Conservation (phyloP, 2,329 filamentous ascomycete genomes). For the Sporothrix brasiliensis region DNA sequence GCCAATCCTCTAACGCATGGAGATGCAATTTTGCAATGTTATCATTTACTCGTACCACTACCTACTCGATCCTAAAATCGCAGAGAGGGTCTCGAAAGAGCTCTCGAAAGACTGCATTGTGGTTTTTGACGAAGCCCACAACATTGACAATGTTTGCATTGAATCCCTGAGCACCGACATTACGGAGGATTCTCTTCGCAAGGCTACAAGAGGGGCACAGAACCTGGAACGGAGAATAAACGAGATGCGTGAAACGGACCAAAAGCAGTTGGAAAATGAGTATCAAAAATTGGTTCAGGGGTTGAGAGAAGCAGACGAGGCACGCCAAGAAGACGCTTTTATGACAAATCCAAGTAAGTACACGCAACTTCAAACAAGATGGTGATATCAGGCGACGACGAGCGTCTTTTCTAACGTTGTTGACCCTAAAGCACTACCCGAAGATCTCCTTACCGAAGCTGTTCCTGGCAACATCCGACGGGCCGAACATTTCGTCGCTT, state of each 20-base stretch:
- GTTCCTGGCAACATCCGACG: conserved; percentile 94
- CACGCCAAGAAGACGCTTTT: conserved; percentile 89
- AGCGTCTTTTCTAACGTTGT: not conserved
- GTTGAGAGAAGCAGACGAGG: conserved; percentile 82
- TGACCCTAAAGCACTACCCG: conserved; percentile 66
- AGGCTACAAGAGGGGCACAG: conserved; percentile 84
- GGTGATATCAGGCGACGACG: too few relatives aligned
- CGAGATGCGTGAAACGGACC: conserved; percentile 95
- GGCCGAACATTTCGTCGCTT: conserved; percentile 94
- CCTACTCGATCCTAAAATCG: conserved; percentile 95
- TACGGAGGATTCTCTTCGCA: conserved; percentile 90
- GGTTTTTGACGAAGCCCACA: conserved; percentile 98
- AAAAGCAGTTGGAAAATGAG: conserved; percentile 90
- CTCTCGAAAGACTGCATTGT: conserved; percentile 98
- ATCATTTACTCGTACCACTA: conserved; percentile 99
- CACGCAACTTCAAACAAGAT: too few relatives aligned
- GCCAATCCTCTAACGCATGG: not conserved
- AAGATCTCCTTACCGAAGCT: conserved; percentile 92
- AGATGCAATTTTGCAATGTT: conserved; percentile 99
- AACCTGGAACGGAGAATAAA: conserved; percentile 89
- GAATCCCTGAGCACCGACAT: conserved; percentile 96
- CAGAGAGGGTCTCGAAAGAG: conserved; percentile 76
- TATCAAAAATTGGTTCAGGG: conserved; percentile 96
- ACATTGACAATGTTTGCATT: conserved; percentile 99
- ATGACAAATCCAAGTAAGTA: conserved; percentile 79